Base-by-base conservation (phyloP, 148 eudicot genomes). In the Rhododendron henanense region DNA sequence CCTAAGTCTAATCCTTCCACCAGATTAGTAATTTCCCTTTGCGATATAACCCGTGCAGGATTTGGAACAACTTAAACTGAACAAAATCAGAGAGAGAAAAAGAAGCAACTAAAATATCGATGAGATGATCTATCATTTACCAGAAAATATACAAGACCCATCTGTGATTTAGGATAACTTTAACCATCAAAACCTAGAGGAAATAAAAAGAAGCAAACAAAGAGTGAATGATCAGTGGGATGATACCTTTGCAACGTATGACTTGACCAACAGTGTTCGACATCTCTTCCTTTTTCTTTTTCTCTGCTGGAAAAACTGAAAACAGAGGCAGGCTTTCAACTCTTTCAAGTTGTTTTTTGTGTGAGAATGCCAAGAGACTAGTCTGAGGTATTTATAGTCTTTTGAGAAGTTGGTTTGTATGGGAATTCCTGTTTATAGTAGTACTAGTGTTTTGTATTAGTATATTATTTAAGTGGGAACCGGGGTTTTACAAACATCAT, bases 191-290 rank as follows among this genome's bases (percentile, higher is more conserved):
- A 19, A n/a, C 1, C 5, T 15, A 31, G 0, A 9, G 50, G 61
- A 33, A 69, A 53, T 13, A 25, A 9, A 57, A 61, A 41, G 35
- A 3, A 23, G 39, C 79, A 37, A 35, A 39, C 41, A 37, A 75
- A 16, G 13, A 33, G 45, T 37, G 45, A 35, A 15, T 1, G 45
- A 75, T 35, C 45, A 75, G 16, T 75, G 1, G 23, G 79, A 16
- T 39, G 25, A 37, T 19, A 85, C 88, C 88, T 86, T 48, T 86
- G 85, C 85, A 86, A 1, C 82, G 81, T 57, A 86, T 86, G 83
- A 86, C 85, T 57, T 83, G 85, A 83, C 88, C 88, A 15, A 73
- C 79, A 53, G 88, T 86, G 44, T 37, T 83, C 57, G 88, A 75
- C 88, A 86, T 86, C 81, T 83, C 78, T 81, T 79, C 37, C 65